Evolutionary conservation across 805 yeast species (phyloP), one percentile per base, ranked within the genome.

Genomic region (Candida sithepensis): DNA sequence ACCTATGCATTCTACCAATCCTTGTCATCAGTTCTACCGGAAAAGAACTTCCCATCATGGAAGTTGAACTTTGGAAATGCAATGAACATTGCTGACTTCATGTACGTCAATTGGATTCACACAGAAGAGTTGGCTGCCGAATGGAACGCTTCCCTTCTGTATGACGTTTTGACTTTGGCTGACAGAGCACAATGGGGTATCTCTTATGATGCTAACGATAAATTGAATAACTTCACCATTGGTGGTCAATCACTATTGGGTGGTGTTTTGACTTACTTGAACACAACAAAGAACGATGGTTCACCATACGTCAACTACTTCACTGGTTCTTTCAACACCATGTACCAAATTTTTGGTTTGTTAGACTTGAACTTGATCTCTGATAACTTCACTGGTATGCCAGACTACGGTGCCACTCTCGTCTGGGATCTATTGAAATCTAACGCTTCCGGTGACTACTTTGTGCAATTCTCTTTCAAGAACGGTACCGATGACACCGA

Each of bases 241-340:
- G 78, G 77, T 41, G 80, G 75, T 30, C 63, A 63, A 49, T 56
- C 76, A 14, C 39, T 75, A 37, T 49, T 71, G 30, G 73, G 71
- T 39, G 67, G 66, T 24, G 64, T 69, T 30, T 47, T 57, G 28
- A 45, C 51, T 21, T 67, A 66, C 49, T 59, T 75, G 48, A 69
- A 69, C 57, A 55, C 62, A 20, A 72, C 77, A 16, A 64, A 59
- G 52, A 51, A 23, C 14, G 61, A 42, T 10, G 68, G 69, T 14
- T 49, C 68, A 4, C 78, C 76, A 41, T 66, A 61, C 52, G 47
- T 75, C 49, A 65, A 68, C 58, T 71, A 70, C 56, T 62, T 68
- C 54, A 72, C 75, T 13, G 79, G 79, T 37, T 69, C 79, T 5
- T 75, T 56, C 63, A 70, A 71, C 58, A 67, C 66, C 44, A 72